Evolutionary conservation across 768 basidiomycete species (phyloP), one percentile per base, ranked within the genome.

Genomic region (Lepiota brunneoincarnata): DNA sequence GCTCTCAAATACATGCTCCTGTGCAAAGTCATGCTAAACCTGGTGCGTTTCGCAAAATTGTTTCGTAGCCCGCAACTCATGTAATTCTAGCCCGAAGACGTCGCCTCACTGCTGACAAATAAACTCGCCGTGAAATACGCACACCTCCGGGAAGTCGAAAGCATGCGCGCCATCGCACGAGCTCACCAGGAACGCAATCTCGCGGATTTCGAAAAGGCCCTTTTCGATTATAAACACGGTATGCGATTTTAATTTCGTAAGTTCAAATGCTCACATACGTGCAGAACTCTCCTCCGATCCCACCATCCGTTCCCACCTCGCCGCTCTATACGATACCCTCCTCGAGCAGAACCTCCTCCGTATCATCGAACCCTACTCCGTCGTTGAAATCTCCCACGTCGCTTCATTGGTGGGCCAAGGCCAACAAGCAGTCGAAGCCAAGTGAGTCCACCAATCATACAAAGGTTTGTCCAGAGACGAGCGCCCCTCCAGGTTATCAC

Each of bases 1-100:
- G 93, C 93, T 4, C 75, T 99, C 59, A 98, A 99, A 71, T 98
- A 99, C 70, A 97, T 98, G 96, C 78, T 98, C 14, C 69, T 98
- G 41, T 99, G 97, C 71, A 98, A 99, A 68, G 87, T 99, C 66
- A 99, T 99, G 96, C 76, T 98, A 58, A 93, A 93, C 64, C 69
- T 96, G 65, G 95, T 96, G 56, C 59, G 86, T 77, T 28, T 48
- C 23, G 41, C 24, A 57, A 24, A 28, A 5, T 53, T 24, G 34
- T 37, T 12, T 23, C 40, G 10, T 23, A n/a, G 2, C 49, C 4
- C 14, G 15, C 2, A 3, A 23, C 37, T 2, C 47, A 2, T 10
- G 11, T 31, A 2, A 3, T 31, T 9, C 31, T 51, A 98, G 94
- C 88, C 95, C 0, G 96, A 98, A 67, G 97, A 99, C 63, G 92